Base-by-base conservation (phyloP, 2,329 filamentous ascomycete species). In the Botryotinia convoluta region DNA sequence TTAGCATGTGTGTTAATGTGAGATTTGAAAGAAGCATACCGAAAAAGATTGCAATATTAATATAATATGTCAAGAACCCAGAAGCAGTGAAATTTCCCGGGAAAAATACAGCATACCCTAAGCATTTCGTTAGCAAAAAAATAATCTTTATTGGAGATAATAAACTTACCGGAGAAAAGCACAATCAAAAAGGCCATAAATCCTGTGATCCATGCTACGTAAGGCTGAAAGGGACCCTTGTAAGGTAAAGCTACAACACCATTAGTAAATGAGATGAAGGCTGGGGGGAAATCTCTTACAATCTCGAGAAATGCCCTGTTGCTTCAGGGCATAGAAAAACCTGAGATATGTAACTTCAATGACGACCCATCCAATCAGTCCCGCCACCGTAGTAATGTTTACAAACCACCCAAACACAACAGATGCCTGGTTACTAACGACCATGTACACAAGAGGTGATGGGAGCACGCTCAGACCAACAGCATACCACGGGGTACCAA, bases 381-480 rank as follows among this genome's bases (percentile, higher is more conserved):
- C 88, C 12, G 89, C 89, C 5, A 89, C 89, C 0, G 89, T 86
- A 0, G 89, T 91, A 61, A 92, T 80, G 71, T 88, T 84, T n/a
- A 91, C 85, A 10, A 92, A 82, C 89, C 90, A 92, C 79, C 84
- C 89, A 77, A 92, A 92, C 2, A 90, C 90, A 0, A 86, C 88
- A 75, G 90, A 81, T 0, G 78, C 87, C 76, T 86, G 87, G 54
- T 86, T 89, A 4, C 76, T 77, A 51, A 91, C 86, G 80, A 92
- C 93, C 82, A 94, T 87, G 83, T 90, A 94, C 0, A 89, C 89
- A 5, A 94, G 85, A 16, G 91, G 85, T n/a, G 89, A 89, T 76
- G 93, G 86, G 1, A 87, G 81, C 10, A 83, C 82, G 71, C 87
- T 87, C n/a, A 88, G 82, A 9, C 84, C 78, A 14, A 90, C 86